Evolutionary conservation across 495 filamentous ascomycete genomes (phyloP).

Genomic region (Astrocystis sublimbata): DNA sequence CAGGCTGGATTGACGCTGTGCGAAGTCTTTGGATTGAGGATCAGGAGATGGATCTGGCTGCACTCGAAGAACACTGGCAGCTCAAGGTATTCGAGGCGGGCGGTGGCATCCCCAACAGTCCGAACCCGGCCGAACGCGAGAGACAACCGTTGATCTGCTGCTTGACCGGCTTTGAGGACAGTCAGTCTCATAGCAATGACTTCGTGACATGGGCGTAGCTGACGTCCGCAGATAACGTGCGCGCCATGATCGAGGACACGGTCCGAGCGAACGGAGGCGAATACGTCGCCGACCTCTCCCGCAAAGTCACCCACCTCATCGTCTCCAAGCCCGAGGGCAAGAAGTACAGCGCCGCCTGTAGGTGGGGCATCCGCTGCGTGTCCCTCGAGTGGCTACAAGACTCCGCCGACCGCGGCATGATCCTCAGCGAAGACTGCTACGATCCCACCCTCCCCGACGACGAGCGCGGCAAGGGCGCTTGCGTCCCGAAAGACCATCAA

Average conservation of each 20-base stretch:
- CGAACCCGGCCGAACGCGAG: conserved; percentile 22
- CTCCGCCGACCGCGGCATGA: conserved; percentile 89
- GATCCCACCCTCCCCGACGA: conserved; percentile 67
- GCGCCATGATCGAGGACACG: conserved; percentile 62
- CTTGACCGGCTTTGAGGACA: conserved; percentile 86
- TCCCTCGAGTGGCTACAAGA: conserved; percentile 82
- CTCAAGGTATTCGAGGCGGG: conserved; percentile 44
- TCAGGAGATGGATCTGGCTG: conserved; percentile 71
- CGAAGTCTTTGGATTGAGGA: conserved; percentile 80
- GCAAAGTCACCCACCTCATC: conserved; percentile 82
- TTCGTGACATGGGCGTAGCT: conserved; percentile 10
- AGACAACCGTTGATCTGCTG: conserved; percentile 67
- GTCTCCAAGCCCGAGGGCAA: conserved; percentile 74
- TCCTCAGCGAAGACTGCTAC: conserved; percentile 80
- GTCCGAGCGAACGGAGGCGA: conserved; percentile 69
- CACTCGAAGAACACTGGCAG: conserved; percentile 49
- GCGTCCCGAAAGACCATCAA: conserved; percentile 58
- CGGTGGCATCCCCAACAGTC: conserved; percentile 32
- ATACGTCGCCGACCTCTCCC: conserved; percentile 85
- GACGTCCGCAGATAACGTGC: conserved; percentile 58
- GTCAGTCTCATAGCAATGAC: conserved; percentile 48
- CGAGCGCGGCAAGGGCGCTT: conserved; percentile 76
- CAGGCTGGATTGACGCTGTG: conserved; percentile 83
- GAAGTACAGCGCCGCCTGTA: conserved; percentile 82
- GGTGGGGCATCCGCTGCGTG: conserved; percentile 78